Base-by-base conservation (phyloP, 2,329 filamentous ascomycete genomes). In the Cordyceps fumosorosea region DNA sequence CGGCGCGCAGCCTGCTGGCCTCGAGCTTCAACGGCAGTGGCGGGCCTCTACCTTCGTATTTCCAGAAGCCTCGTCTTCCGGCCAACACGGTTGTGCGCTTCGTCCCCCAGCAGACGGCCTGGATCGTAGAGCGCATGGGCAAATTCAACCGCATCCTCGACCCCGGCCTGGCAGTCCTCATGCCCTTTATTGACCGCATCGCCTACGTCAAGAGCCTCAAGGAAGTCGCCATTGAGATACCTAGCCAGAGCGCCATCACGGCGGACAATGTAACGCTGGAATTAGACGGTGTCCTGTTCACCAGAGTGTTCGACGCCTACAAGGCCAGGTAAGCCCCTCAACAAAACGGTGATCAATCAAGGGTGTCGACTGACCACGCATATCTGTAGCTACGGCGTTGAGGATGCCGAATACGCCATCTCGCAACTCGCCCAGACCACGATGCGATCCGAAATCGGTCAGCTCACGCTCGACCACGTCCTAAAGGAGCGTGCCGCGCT, bases 91-190 rank as follows among this genome's bases (percentile, higher is more conserved):
- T 99, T 65, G 81, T 99, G 69, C 91, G 93, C 64, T 99, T 98
- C 77, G 95, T 99, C 48, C 95, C 95, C n/a, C 95, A 99, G 78
- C 95, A 99, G 80, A 98, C 93, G 69, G 95, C 95, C 75, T 99
- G 95, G 95, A 93, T 99, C 64, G 95, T 99, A 62, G 95, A 99
- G 84, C 93, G 95, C 72, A 99, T 99, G 95, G 95, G 95, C 70
- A 95, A 93, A 77, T 99, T 96, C 80, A 89, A 91, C 78, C 85
- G 93, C 64, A 97, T 99, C 71, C 80, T 99, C 56, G 86, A 97
- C 70, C 95, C 95, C 3, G 95, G 95, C 62, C 81, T 99, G 65
- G 93, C 95, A 24, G 83, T 99, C 65, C 78, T 99, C 68, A 82
- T 95, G 60, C 95, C 95, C 1, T 89, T 98, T 67, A 79, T 99